Evolutionary conservation across 1,284 basidiomycete species (phyloP), one percentile per base, ranked within the genome.

Genomic region (Pseudozyma sp.): DNA sequence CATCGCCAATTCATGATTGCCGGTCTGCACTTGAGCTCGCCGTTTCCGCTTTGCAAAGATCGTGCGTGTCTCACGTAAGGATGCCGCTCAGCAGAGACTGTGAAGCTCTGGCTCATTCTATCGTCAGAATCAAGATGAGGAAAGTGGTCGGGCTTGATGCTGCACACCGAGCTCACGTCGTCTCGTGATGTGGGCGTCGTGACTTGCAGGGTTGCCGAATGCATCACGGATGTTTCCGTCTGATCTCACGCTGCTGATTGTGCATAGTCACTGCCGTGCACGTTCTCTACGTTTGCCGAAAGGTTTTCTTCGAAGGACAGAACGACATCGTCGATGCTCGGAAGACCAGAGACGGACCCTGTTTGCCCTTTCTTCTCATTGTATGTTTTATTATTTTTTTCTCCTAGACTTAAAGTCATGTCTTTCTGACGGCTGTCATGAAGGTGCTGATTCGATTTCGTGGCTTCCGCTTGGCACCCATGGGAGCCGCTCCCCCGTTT

Each of bases 241-340:
- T 14, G 35, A 37, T 24, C 24, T 24, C 24, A 24, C 24, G 24
- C 24, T 24, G 24, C 24, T 9, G 35, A 14, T 37, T 14, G 14
- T 37, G 10, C 35, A 37, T 14, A 37, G 35, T 37, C 35, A 4
- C 24, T 37, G 35, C n/a, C 10, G 2, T 45, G 43, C 43, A 17
- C 17, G 8, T 10, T 29, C 43, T 24, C 24, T 24, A 2, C 43
- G n/a, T n/a, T 46, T 30, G 43, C 24, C 45, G 45, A 46, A 11
- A 30, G 31, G 45, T 33, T 10, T 13, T 2, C 10, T 46, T 30
- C 14, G 17, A 16, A 24, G n/a, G 8, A 16, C 24, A 31, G 29
- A 46, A 46, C 45, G 45, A 16, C 30, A 31, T 37, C 35, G 35
- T 45, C 43, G 43, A 45, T 45, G 43, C 43, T 45, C 43, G 43